Conservation (phyloP, 2,329 filamentous ascomycete species). For the Xylaria sp. region DNA sequence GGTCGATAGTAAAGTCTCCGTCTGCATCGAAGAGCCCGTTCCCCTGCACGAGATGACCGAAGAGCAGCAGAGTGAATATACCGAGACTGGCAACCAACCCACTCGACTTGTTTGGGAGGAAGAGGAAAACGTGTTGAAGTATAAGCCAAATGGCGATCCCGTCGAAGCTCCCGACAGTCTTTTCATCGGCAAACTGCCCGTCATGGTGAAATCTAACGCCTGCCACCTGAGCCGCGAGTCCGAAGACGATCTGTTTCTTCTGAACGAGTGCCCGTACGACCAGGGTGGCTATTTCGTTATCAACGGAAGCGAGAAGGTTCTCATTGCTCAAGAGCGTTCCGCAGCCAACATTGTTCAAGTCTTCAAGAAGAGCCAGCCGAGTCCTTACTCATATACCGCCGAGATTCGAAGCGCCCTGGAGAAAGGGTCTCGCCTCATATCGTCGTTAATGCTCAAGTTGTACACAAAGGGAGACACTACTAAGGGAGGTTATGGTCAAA, state of each 20-base stretch:
- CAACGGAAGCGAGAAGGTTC: constrained; percentile 97
- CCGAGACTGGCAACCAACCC: constrained; percentile 65
- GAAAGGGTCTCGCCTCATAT: constrained; percentile 94
- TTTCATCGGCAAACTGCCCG: constrained; percentile 94
- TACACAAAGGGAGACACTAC: constrained; percentile 83
- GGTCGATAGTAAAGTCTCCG: constrained; percentile 84
- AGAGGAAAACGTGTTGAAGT: constrained; percentile 63
- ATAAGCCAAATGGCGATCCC: constrained; percentile 67
- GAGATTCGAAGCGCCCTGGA: constrained; percentile 97
- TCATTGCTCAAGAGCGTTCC: constrained; percentile 97
- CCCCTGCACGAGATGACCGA: constrained; percentile 75
- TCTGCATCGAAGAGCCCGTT: constrained; percentile 80
- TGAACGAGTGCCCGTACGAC: constrained; percentile 98
- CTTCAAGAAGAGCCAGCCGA: constrained; percentile 96
- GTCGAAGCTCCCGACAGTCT: constrained; percentile 79
- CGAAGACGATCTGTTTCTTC: constrained; percentile 86
- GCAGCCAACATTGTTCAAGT: constrained; percentile 99
- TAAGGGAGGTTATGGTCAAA: constrained; percentile 85
- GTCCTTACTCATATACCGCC: constrained; percentile 89
- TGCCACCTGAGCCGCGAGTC: constrained; percentile 86
- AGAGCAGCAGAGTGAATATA: constrained; percentile 66
- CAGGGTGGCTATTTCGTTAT: constrained; percentile 99
- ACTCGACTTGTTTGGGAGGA: constrained; percentile 70
- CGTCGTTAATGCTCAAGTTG: constrained; percentile 89
- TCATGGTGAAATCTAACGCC: constrained; percentile 98